phyloP scores from a whole-genome alignment of 108 stramenopile genomes.

The Tribonema minus region DNA sequence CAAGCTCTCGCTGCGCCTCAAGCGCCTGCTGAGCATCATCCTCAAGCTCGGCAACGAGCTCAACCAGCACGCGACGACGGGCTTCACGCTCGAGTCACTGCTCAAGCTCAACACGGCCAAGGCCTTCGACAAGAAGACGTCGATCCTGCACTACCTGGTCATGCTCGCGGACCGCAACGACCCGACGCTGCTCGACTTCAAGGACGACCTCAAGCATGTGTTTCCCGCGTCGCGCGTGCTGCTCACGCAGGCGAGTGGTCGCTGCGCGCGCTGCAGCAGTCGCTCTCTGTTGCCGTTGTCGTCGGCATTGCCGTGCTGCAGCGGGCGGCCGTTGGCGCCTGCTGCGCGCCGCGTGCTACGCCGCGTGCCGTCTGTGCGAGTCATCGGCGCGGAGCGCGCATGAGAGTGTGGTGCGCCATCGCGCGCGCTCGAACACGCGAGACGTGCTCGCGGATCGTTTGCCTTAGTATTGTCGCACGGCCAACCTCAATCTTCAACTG shows the following conservation, averaged over 20 bases:
- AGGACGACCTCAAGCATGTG: slow-evolving; percentile 25
- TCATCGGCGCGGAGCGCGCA: too few relatives aligned
- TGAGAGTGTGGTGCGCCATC: too few relatives aligned
- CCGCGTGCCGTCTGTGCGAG: too few relatives aligned
- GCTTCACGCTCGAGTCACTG: slow-evolving; percentile 84
- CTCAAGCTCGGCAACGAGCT: slow-evolving; percentile 53
- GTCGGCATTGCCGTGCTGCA: too few relatives aligned
- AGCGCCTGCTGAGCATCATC: slow-evolving; percentile 47
- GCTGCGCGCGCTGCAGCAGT: too few relatives aligned
- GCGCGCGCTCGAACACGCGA: too few relatives aligned
- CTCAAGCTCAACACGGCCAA: slow-evolving; percentile 88
- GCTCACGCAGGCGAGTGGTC: slow-evolving; percentile 11
- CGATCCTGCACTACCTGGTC: slow-evolving; percentile 86
- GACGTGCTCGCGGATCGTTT: too few relatives aligned
- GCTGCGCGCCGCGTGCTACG: too few relatives aligned
- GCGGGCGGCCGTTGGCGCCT: too few relatives aligned
- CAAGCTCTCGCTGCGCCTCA: slow-evolving; percentile 28
- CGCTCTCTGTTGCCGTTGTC: too few relatives aligned
- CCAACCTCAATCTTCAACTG: too few relatives aligned
- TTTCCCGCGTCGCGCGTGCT: slow-evolving; percentile 27
- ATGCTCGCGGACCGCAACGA: slow-evolving; percentile 70
- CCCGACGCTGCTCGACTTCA: slow-evolving; percentile 31
- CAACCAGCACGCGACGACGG: slow-evolving; percentile 65
- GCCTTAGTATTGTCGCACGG: too few relatives aligned
- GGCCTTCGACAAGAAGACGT: slow-evolving; percentile 93